Evolutionary conservation across 192 early-diverging fungal genomes (phyloP), one percentile per base, ranked within the genome.

Genomic region (Coemansia sp.): DNA sequence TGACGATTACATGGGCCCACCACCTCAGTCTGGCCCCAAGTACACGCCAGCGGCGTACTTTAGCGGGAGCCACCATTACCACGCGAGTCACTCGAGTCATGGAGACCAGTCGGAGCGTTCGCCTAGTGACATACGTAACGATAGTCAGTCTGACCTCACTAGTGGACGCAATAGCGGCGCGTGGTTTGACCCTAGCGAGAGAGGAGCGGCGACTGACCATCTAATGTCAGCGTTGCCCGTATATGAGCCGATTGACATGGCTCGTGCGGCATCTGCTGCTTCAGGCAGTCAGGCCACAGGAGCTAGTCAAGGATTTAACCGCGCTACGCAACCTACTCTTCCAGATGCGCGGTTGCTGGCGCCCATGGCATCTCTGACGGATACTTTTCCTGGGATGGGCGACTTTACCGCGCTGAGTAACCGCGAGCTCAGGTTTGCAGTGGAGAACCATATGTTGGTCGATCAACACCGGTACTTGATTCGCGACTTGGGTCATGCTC

Each of bases 381-480:
- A 75, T 8, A 63, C 66, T 7, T 73, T 64, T 13, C 24, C 69
- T 1, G 76, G 63, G 5, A 36, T 41, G 7, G 57, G 62, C 63
- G 73, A 55, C 13, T 38, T 46, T 63, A 43, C 24, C 13, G 41
- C 67, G 24, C 59, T 83, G 62, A 83, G 80, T 44, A 83, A 68
- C 69, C 76, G 80, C 10, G 80, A 83, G 60, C 70, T 83, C 20
- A 66, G 80, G 1, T 78, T 83, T 46, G 76, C 80, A 0, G 73
- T 83, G 10, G 80, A 83, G 33, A 83, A 83, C 67, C 76, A 78
- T 13, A 78, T 83, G 76, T 70, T 83, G 3, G 76, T 83, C n/a
- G 80, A 83, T 22, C 80, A 83, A 64, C 80, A 83, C 60, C 59
- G 76, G 16, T 83, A 75, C 51, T 20, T 83, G 69, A 83, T 83